These are phyloP conservation scores for Martiniozyma abietophila DNA, from an alignment of 805 yeast genomes.

Conservation along the genomic window DNA sequence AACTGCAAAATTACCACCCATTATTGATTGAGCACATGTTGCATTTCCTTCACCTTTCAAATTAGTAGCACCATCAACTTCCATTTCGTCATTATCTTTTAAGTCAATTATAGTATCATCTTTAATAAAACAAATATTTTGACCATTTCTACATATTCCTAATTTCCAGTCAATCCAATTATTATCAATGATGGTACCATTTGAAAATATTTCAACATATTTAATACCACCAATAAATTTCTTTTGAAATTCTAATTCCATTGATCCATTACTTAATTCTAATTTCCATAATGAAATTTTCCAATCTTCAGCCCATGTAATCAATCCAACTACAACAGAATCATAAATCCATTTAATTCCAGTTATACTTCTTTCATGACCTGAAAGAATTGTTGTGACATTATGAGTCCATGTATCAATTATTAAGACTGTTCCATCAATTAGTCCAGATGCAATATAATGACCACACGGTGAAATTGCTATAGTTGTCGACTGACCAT, in stretches of 20 bases:
- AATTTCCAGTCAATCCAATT: constrained; percentile 6
- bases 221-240: constrained; percentile 12
- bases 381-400: constrained; percentile 45
- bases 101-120: background rate
- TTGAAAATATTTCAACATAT: constrained; percentile 3
- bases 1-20: constrained; percentile 46
- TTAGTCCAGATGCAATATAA: constrained; percentile 72
- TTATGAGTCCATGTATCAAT: constrained; percentile 65
- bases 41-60: constrained; percentile 6
- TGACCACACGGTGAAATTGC: constrained; percentile 71
- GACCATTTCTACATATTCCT: constrained; percentile 5
- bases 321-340: constrained; percentile 40
- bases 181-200: background rate
- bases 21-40: constrained; percentile 7
- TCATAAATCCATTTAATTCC: constrained; percentile 56
- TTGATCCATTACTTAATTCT: constrained; percentile 23
- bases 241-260: constrained; percentile 15
- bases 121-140: constrained; percentile 4
- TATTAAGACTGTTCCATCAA: constrained; percentile 64
- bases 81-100: background rate
- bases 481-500: constrained; percentile 59
- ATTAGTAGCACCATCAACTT: constrained; percentile 1
- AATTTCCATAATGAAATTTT: constrained; percentile 41
- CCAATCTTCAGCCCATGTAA: constrained; percentile 79
- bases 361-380: constrained; percentile 67